Base-by-base conservation (phyloP, 192 early-diverging fungal genomes). In the Backusella psychrophila region DNA sequence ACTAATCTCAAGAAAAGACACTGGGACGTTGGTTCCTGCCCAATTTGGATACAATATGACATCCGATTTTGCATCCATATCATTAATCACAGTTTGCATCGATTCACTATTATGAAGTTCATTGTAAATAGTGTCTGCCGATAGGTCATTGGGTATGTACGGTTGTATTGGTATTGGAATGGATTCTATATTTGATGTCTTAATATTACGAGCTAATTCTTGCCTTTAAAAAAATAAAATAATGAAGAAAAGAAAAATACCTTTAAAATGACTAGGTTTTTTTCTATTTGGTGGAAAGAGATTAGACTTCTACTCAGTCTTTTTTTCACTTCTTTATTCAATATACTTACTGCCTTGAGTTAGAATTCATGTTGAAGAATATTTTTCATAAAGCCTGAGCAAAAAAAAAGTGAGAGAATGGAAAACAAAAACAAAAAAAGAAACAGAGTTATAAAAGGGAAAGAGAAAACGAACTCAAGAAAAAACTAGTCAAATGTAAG, bases 1-100 rank as follows among this genome's bases (percentile, higher is more conserved):
- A 41, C 87, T 85, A 53, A 90, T 86, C 66, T 90, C 87, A 8
- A 36, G 41, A 4, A 33, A 15, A 0, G 52, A 38, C 2, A 81
- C 34, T 4, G 80, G 75, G 4, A 66, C 71, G 23, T 71, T 31
- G 21, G 59, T 26, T 1, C 39, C n/a, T 14, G 68, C 39, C 79
- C 79, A 80, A 9, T 72, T 59, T 19, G 71, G 70, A 63, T 80
- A 77, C 9, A 34, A n/a, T 29, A 23, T 49, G 31, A 26, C 35
- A 19, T 33, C 9, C 31, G 33, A 34, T 5, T 44, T 19, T 6
- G 56, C 23, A 9, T 63, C 56, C 11, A 26, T 12, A 26, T 63
- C 56, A 26, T 63, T 63, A 14, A 15, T 63, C 56, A 63, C 26
- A 12, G 56, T 63, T 14, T 63, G 56, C 56, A 63, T 63, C 11